Base-by-base conservation (phyloP, 495 filamentous ascomycete species). In the Annulohypoxylon bovei region DNA sequence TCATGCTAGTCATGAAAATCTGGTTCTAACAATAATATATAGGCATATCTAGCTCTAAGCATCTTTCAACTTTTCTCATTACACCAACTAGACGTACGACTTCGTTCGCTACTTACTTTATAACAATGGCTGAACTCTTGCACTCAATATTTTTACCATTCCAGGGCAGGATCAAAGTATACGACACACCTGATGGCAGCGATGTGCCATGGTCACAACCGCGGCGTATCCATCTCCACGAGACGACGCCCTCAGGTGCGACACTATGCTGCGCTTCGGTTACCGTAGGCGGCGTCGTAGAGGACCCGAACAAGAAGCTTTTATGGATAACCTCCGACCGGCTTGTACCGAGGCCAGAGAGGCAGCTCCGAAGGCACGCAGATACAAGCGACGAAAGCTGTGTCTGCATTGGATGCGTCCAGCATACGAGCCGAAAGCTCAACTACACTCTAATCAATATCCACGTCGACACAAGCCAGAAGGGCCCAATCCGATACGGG, bases 201-300 rank as follows among this genome's bases (percentile, higher is more conserved):
- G 12, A n/a, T 25, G 33, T 14, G 12, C 28, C 23, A 11, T 64
- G 67, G 67, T 39, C 53, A 5, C 44, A 50, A 6, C 67, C 67
- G 27, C 52, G 35, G 5, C 53, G 33, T n/a, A 14, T 60, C 23
- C 67, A 70, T 28, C 54, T 70, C 1, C 67, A 70, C 37, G n/a
- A 39, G 44, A 70, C 37, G 16, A 60, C 35, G 2, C 6, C 53
- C 12, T 33, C 52, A 3, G 60, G 60, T 11, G 25, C 0, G 0
- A 59, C 37, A 8, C 12, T 23, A n/a, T 70, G 67, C 60, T 53
- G 67, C 28, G 4, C 40, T 6, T 32, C 53, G n/a, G 18, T 52
- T 20, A 53, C 35, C 28, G 53, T 46, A 3, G 67, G 67, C 44
- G 67, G 67, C 28, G 37, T 70, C 25, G 27, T 69, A 4, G 33